Evolutionary conservation across 306 rosid genomes (phyloP).

Genomic region (Dryas octopetala): DNA sequence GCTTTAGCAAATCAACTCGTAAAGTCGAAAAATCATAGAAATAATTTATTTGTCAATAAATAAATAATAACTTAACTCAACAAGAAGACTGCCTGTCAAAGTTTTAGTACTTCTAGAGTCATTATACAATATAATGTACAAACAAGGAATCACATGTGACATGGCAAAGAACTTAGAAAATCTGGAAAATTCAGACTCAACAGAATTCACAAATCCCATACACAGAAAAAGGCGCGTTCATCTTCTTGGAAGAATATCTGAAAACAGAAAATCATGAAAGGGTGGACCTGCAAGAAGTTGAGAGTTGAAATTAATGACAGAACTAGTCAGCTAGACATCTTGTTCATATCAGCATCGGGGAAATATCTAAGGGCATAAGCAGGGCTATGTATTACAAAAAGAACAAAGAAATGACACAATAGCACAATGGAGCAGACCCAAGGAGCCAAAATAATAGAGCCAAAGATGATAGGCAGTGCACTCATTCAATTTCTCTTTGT

Average conservation of each 20-base stretch:
- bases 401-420: neutral
- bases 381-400: neutral
- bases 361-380: neutral
- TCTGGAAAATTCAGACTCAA: neutral
- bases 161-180: no score
- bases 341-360: neutral
- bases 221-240: slow-evolving; percentile 25
- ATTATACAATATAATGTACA: no score
- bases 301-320: slow-evolving; percentile 12
- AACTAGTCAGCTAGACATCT: neutral
- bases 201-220: neutral
- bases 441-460: no score
- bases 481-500: no score
- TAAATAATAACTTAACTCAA: no score
- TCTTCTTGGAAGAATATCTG: slow-evolving; percentile 68
- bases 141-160: no score
- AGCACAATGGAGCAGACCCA: neutral
- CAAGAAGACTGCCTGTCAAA: no score
- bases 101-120: no score
- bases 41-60: no score
- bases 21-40: no score
- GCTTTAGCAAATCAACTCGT: no score
- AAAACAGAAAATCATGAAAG: slow-evolving; percentile 79
- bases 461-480: no score
- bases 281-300: slow-evolving; percentile 73